Evolutionary conservation across 2,329 filamentous ascomycete genomes (phyloP).

Genomic region (Dactylellina haptotyla): DNA sequence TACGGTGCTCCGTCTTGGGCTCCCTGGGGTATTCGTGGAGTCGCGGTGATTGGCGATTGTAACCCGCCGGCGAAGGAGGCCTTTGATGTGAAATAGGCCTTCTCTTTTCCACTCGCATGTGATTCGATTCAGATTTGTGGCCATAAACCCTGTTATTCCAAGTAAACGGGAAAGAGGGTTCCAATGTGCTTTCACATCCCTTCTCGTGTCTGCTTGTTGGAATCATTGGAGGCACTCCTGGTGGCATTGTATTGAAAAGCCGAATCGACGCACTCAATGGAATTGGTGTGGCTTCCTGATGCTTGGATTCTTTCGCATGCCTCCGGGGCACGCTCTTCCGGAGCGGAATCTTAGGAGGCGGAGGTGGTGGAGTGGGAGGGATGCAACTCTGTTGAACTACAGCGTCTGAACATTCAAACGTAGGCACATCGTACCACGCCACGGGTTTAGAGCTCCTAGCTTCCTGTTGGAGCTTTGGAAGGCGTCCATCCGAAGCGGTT

Average conservation of each 20-base stretch:
- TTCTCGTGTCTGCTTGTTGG: neutral
- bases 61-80: neutral
- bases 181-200: too few species aligned
- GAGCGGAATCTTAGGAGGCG: slow-evolving; percentile 8
- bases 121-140: neutral
- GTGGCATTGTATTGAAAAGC: neutral
- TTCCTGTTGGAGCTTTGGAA: neutral
- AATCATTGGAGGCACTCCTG: slow-evolving; percentile 14
- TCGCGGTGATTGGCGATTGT: neutral
- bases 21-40: too few species aligned
- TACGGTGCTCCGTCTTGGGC: neutral
- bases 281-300: too few species aligned
- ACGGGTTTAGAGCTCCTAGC: neutral
- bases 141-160: neutral
- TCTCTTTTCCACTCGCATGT: neutral
- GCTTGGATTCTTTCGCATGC: neutral
- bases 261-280: neutral
- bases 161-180: neutral
- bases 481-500: neutral
- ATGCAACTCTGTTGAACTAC: neutral
- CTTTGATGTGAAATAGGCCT: neutral
- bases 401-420: neutral
- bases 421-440: neutral
- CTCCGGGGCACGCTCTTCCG: slow-evolving; percentile 6
- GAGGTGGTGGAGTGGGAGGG: neutral